Conservation (phyloP, 768 basidiomycete species). For the Chalciporus piperatus region DNA sequence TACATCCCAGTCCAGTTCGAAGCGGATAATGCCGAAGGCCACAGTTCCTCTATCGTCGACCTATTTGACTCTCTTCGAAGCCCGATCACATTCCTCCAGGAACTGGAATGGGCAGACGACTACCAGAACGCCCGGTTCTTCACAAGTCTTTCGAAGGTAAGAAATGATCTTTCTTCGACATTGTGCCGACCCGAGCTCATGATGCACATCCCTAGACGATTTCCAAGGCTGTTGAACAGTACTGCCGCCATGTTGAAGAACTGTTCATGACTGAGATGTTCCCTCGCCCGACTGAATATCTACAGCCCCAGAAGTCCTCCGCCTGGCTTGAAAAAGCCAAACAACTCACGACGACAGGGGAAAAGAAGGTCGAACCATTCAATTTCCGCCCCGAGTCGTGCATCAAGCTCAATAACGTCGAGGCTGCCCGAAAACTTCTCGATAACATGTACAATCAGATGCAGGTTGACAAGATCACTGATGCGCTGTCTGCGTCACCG, state of each 20-base stretch:
- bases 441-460: slow-evolving; percentile 94
- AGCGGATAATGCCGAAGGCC: slow-evolving; percentile 73
- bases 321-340: slow-evolving; percentile 87
- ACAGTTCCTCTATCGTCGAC: slow-evolving; percentile 97
- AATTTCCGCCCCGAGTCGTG: slow-evolving; percentile 93
- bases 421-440: slow-evolving; percentile 83
- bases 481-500: slow-evolving; percentile 56
- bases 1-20: slow-evolving; percentile 53
- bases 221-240: slow-evolving; percentile 88
- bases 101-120: slow-evolving; percentile 89
- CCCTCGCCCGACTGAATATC: slow-evolving; percentile 72
- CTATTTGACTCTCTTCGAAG: slow-evolving; percentile 92
- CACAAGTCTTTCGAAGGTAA: slow-evolving; percentile 85
- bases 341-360: slow-evolving; percentile 69
- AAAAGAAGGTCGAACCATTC: slow-evolving; percentile 93
- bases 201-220: slow-evolving; percentile 57
- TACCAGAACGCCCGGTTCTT: slow-evolving; percentile 89
- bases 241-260: slow-evolving; percentile 82
- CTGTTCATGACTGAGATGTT: slow-evolving; percentile 97
- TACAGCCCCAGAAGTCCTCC: slow-evolving; percentile 82
- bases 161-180: background rate
- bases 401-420: slow-evolving; percentile 97
- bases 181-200: background rate
- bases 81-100: slow-evolving; percentile 84
- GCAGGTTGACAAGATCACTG: slow-evolving; percentile 82